phyloP scores from a whole-genome alignment of 441 rosid species.

The Pelargonium myrrhifolium region DNA sequence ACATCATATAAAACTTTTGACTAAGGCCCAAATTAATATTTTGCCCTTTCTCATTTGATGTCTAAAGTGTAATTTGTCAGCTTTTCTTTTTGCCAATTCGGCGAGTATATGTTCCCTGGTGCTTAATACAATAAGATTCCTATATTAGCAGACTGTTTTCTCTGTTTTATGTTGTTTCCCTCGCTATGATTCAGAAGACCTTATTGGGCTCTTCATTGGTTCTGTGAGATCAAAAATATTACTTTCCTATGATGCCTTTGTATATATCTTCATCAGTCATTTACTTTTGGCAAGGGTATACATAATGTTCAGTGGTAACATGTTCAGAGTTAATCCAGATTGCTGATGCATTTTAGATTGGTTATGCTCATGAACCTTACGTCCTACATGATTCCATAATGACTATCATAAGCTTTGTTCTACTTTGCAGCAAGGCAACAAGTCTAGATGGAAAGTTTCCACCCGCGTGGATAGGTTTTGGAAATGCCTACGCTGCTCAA shows the following conservation, averaged over 20 bases:
- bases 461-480: conserved; percentile 90
- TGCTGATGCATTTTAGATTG: not conserved
- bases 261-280: not conserved
- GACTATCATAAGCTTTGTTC: conserved; percentile 13
- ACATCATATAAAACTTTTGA: conserved; percentile 5
- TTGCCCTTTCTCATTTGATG: not conserved
- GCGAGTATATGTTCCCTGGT: not conserved
- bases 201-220: too few species aligned
- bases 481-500: conserved; percentile 82
- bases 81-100: not conserved
- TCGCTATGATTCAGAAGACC: too few species aligned
- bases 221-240: too few species aligned
- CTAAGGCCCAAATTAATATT: conserved; percentile 5
- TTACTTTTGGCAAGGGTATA: not conserved
- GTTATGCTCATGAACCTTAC: conserved; percentile 3
- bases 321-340: not conserved
- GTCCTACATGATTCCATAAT: conserved; percentile 4
- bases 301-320: not conserved
- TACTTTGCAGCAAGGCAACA: conserved; percentile 71
- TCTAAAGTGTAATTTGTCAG: not conserved
- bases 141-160: too few species aligned
- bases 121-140: too few species aligned
- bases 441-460: conserved; percentile 69
- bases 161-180: too few species aligned
- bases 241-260: too few species aligned